Evolutionary conservation across 495 filamentous ascomycete genomes (phyloP).

Genomic region (Neurospora pannonica): DNA sequence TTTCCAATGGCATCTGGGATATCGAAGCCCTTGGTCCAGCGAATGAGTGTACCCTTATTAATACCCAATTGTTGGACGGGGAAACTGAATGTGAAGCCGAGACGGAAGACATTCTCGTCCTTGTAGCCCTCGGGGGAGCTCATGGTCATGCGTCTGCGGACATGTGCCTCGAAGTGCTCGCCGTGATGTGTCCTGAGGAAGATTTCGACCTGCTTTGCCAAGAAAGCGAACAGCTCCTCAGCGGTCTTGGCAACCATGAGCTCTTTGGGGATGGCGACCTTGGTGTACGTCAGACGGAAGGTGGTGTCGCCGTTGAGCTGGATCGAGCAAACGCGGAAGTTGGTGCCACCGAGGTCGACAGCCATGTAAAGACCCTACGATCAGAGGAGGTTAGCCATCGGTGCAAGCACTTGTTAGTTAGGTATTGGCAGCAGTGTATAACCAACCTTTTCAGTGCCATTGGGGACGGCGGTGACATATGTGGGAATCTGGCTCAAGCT

Average conservation of each 20-base stretch:
- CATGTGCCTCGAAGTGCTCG: constrained; percentile 72
- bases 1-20: constrained; percentile 87
- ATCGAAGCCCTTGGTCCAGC: constrained; percentile 98
- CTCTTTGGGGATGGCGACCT: constrained; percentile 80
- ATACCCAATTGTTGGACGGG: constrained; percentile 89
- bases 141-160: constrained; percentile 47
- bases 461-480: constrained; percentile 89
- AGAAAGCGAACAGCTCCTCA: constrained; percentile 82
- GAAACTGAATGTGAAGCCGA: constrained; percentile 97
- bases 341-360: constrained; percentile 93
- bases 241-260: constrained; percentile 84
- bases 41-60: constrained; percentile 83
- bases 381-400: constrained; percentile 1
- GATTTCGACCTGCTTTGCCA: constrained; percentile 80
- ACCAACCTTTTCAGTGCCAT: constrained; percentile 86
- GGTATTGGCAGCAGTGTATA: not conserved
- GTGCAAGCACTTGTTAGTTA: not conserved
- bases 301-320: constrained; percentile 84
- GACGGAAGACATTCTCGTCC: constrained; percentile 69
- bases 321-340: constrained; percentile 95
- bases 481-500: constrained; percentile 93
- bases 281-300: constrained; percentile 83
- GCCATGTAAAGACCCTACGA: constrained; percentile 84
- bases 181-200: constrained; percentile 84
- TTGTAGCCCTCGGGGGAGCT: constrained; percentile 43